Evolutionary conservation across 225 moss, liverwort and hornwort genomes (phyloP), one percentile per base, ranked within the genome.

Genomic region (Polytrichum commune): DNA sequence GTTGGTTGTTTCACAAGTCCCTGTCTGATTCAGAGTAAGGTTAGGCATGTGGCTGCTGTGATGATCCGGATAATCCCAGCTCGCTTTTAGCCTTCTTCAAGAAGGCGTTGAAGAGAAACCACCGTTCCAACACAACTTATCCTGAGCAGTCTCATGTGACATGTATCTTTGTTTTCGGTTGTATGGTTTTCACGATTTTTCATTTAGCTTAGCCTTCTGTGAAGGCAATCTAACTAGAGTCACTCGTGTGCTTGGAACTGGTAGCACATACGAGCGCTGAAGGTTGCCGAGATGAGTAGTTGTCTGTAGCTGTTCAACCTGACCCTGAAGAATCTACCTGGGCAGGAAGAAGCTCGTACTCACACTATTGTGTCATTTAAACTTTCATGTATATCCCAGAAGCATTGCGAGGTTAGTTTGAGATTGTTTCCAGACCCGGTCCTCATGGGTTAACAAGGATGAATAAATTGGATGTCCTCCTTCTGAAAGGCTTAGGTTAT

Each of bases 191-290:
- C 10, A 38, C 10, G 2, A 2, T 38, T 38, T 38, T 2, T 9
- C 9, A 2, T 38, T 10, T 10, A 38, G 10, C 3, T 38, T 9
- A 10, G 19, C 20, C 1, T 57, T n/a, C 57, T 58, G 38, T 30
- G 4, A 35, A 63, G 76, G 55, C 76, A 71, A 80, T 46, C 77
- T 83, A 83, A 87, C 68, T 87, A 76, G 80, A 86, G 83, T 89
- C 75, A 72, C 80, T 85, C 70, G 56, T 84, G 89, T 83, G 91
- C 83, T 78, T 56, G 27, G 5, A 68, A 18, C 1, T 19, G 5
- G 33, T 93, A 83, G 89, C 89, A 91, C 91, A 91, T 76, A 35
- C 27, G 75, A 91, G 93, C 89, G 91, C 91, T 91, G 86, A 93
- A 91, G 88, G 7, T 91, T 89, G 87, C 91, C 89, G 28, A 93